Percentiles rank a stretch among this genome's conserved stretches.
Evolutionary conservation across 1,284 basidiomycete genomes (phyloP).

Genomic region (Heterobasidion parviporum): DNA sequence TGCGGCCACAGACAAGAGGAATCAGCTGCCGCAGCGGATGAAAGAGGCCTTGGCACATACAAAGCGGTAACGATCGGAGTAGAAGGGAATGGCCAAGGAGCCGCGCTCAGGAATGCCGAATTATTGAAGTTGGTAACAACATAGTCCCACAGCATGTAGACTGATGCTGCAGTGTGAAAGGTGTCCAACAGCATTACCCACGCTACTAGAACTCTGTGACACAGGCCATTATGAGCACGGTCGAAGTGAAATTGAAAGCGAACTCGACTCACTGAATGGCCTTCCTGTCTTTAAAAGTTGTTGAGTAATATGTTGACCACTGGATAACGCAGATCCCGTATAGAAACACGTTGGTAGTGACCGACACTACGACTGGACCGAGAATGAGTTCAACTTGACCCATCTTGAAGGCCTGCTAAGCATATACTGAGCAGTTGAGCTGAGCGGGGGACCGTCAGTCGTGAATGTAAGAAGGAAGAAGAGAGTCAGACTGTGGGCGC

Average conservation of each 20-base stretch:
- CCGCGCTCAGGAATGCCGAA: conserved; percentile 14
- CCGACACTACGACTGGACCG: not conserved
- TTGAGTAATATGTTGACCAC: not conserved
- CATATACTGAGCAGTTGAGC: not conserved
- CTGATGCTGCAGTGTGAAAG: conserved; percentile 20
- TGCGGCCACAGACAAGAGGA: conserved; percentile 6
- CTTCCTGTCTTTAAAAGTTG: not conserved
- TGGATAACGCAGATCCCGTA: conserved; percentile 1
- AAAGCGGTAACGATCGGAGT: conserved; percentile 21
- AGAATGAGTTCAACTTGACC: not conserved
- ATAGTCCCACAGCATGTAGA: conserved; percentile 26
- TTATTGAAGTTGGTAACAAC: conserved; percentile 23
- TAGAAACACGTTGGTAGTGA: conserved; percentile 1
- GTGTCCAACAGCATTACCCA: conserved; percentile 27
- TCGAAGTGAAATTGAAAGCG: not conserved
- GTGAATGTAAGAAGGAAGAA: not conserved
- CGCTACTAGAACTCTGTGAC: conserved; percentile 17
- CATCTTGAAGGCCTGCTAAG: not conserved
- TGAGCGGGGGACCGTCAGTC: not conserved
- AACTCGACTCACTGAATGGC: not conserved
- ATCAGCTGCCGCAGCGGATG: not conserved
- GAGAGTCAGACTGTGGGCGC: not conserved
- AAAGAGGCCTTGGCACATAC: conserved; percentile 1
- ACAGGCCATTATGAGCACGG: not conserved
- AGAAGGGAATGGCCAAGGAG: conserved; percentile 24